Percentiles rank a stretch among this genome's conserved stretches.
phyloP scores from a whole-genome alignment of 176 grass and related monocot species.

The Musa schizocarpa region DNA sequence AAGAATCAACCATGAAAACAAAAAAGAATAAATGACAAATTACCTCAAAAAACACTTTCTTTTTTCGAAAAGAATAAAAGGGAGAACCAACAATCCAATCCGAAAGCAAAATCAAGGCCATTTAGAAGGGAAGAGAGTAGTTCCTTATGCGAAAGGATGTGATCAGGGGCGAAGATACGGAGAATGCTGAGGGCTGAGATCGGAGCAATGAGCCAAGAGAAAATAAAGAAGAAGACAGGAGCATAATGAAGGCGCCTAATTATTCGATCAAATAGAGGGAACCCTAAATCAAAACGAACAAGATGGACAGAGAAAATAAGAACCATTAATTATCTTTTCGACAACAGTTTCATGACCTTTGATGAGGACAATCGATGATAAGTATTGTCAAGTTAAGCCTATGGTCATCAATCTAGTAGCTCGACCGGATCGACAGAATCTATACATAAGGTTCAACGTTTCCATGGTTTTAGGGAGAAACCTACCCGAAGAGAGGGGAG shows the following conservation, averaged over 20 bases:
- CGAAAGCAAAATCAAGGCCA: too few relatives aligned
- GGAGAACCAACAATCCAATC: not conserved
- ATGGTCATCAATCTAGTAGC: too few relatives aligned
- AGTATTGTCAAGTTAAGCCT: too few relatives aligned
- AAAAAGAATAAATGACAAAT: not conserved
- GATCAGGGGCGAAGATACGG: conserved; percentile 69
- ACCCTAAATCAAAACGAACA: not conserved
- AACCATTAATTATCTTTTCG: too few relatives aligned
- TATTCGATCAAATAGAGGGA: not conserved
- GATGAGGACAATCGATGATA: too few relatives aligned
- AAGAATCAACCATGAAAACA: not conserved
- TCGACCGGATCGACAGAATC: too few relatives aligned
- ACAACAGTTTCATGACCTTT: too few relatives aligned
- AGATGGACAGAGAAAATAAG: too few relatives aligned
- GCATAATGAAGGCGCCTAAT: conserved; percentile 28
- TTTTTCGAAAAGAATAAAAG: not conserved
- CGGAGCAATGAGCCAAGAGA: not conserved
- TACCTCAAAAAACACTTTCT: not conserved
- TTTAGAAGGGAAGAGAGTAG: conserved; percentile 59
- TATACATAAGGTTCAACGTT: too few relatives aligned
- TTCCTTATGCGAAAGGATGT: conserved; percentile 75
- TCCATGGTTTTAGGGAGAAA: too few relatives aligned
- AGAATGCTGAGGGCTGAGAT: conserved; percentile 42
- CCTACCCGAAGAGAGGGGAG: too few relatives aligned
- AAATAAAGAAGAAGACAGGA: conserved; percentile 25